phyloP scores from a whole-genome alignment of 106 monocot species.

The Hemerocallis citrina region DNA sequence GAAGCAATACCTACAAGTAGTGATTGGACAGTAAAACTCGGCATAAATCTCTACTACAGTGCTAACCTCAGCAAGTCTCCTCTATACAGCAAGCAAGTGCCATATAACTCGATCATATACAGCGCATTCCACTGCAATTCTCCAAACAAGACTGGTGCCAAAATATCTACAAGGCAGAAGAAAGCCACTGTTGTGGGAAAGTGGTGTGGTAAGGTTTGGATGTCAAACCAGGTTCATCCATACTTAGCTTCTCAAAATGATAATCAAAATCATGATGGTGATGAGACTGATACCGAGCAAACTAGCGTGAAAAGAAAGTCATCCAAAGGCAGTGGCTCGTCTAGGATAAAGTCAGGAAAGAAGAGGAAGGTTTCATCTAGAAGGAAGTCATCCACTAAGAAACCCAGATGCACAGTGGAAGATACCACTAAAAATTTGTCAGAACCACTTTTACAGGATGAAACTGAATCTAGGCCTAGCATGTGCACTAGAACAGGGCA shows the following conservation, averaged over 20 bases:
- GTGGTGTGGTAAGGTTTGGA: conserved; percentile 92
- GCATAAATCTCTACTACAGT: conserved; percentile 77
- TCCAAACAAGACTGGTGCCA: conserved; percentile 22
- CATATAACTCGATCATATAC: conserved; percentile 70
- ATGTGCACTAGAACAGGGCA: conserved; percentile 34
- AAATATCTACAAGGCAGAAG: conserved; percentile 43
- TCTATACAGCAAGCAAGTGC: conserved; percentile 81
- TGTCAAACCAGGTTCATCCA: conserved; percentile 82
- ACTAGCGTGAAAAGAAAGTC: too few relatives aligned
- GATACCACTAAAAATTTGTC: neutral
- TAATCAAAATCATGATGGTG: conserved; percentile 15
- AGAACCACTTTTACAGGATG: conserved; percentile 4
- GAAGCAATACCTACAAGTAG: conserved; percentile 52
- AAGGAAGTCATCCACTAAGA: conserved; percentile 30
- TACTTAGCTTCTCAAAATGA: conserved; percentile 26
- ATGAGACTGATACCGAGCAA: conserved; percentile 4
- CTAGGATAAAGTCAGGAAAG: conserved; percentile 16
- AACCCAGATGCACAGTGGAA: neutral
- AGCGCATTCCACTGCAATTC: conserved; percentile 44
- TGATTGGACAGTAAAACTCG: conserved; percentile 86
- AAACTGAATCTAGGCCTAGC: conserved; percentile 12
- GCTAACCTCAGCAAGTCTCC: conserved; percentile 79
- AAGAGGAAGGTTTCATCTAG: conserved; percentile 31
- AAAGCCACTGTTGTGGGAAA: conserved; percentile 54
- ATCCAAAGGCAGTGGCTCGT: neutral